Conservation (phyloP, 2,329 filamentous ascomycete species). For the Colletotrichum siamense region DNA sequence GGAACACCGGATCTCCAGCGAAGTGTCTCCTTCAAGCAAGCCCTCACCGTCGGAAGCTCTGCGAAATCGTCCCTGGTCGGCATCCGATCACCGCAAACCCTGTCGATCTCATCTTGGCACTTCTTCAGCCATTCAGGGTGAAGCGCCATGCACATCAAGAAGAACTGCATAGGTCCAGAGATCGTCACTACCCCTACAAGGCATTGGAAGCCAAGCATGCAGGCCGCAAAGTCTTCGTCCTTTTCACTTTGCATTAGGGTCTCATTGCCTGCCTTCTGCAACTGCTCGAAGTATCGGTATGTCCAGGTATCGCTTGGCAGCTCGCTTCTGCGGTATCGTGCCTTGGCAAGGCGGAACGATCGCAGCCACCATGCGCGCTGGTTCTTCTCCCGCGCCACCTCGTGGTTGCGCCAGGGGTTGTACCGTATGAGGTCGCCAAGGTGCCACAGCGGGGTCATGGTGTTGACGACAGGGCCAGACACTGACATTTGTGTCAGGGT, state of each 20-base stretch:
- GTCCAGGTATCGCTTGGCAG: constrained; percentile 53
- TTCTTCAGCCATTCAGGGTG: constrained; percentile 58
- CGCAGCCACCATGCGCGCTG: constrained; percentile 53
- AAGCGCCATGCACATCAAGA: constrained; percentile 57
- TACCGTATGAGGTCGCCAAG: constrained; percentile 40
- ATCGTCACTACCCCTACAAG: constrained; percentile 57
- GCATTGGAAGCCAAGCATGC: constrained; percentile 58
- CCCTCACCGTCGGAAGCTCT: constrained; percentile 56
- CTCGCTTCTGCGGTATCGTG: constrained; percentile 42
- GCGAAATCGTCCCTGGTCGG: constrained; percentile 56
- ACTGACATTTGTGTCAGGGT: constrained; percentile 57
- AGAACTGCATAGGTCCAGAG: constrained; percentile 54
- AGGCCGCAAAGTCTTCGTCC: constrained; percentile 52
- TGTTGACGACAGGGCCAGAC: constrained; percentile 57
- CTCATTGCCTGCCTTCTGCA: constrained; percentile 43
- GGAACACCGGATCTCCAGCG: constrained; percentile 63
- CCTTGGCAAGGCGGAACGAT: constrained; percentile 45
- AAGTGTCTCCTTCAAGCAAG: constrained; percentile 63
- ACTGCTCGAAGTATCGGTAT: constrained; percentile 52
- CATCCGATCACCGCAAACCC: constrained; percentile 58
- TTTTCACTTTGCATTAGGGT: constrained; percentile 44
- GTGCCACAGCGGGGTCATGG: constrained; percentile 52
- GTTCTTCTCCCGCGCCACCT: constrained; percentile 46
- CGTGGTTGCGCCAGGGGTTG: constrained; percentile 55
- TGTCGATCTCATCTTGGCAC: constrained; percentile 63